Conservation (phyloP, 2,329 filamentous ascomycete genomes). For the Westerdykella ornata region DNA sequence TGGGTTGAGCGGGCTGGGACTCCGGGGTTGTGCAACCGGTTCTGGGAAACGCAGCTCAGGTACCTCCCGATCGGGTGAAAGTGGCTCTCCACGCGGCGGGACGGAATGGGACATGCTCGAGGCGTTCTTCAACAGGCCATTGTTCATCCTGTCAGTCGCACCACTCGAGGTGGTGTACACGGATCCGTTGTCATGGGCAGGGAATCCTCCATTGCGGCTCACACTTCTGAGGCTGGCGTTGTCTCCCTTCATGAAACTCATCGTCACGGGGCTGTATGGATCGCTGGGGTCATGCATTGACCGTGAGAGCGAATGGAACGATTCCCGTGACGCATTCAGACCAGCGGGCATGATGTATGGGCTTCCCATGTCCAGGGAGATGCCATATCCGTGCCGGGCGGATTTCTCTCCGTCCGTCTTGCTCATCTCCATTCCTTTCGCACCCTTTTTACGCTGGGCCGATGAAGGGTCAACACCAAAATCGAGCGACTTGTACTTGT, state of each 20-base stretch:
- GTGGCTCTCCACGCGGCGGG: conserved; percentile 39
- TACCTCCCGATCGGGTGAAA: conserved; percentile 26
- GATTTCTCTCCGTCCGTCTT: conserved; percentile 50
- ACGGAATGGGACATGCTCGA: conserved; percentile 52
- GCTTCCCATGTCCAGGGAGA: conserved; percentile 62
- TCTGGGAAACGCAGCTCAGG: conserved; percentile 34
- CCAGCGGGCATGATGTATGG: conserved; percentile 91
- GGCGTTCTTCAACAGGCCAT: conserved; percentile 51
- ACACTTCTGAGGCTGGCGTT: conserved; percentile 33
- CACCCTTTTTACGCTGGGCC: conserved; percentile 33
- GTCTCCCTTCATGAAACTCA: conserved; percentile 49
- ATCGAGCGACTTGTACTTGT: conserved; percentile 86
- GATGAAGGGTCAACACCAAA: conserved; percentile 66
- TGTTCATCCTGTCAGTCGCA: conserved; percentile 43
- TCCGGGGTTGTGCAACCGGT: conserved; percentile 16
- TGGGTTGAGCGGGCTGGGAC: conserved; percentile 27
- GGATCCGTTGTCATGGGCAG: conserved; percentile 40
- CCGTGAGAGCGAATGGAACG: conserved; percentile 75
- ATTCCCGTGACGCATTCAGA: conserved; percentile 72
- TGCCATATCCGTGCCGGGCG: conserved; percentile 40
- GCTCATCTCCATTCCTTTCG: conserved; percentile 47
- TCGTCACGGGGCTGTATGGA: conserved; percentile 65
- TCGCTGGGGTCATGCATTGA: conserved; percentile 70
- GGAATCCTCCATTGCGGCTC: conserved; percentile 15
- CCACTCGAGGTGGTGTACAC: conserved; percentile 48